These are phyloP conservation scores for Crataegus laevigata DNA, from an alignment of 306 rosid genomes.

Conservation along the genomic window DNA sequence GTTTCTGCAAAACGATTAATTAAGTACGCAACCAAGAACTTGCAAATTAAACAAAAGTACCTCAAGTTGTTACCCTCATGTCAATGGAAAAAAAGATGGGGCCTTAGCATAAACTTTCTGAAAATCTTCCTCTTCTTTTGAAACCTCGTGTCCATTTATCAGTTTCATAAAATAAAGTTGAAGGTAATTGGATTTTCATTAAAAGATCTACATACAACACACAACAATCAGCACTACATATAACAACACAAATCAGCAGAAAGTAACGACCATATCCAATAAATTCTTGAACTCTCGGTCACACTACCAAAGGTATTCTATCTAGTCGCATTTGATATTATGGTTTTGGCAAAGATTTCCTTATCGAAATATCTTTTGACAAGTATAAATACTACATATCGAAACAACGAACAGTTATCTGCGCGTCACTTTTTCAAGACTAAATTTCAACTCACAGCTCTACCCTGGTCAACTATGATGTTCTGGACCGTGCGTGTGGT, in stretches of 20 bases:
- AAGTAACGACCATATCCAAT: not conserved
- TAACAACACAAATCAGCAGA: conserved; percentile 2
- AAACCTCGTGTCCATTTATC: conserved; percentile 55
- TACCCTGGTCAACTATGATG: conserved; percentile 54
- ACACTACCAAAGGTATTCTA: conserved; percentile 96
- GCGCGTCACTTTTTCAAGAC: not conserved
- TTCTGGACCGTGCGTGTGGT: conserved; percentile 78
- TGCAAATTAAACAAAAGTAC: conserved; percentile 21
- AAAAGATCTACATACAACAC: conserved; percentile 2
- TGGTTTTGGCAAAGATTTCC: conserved; percentile 74
- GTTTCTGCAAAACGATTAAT: not conserved
- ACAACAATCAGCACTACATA: conserved; percentile 15
- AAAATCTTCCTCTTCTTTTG: conserved; percentile 82
- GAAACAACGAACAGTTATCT: not conserved
- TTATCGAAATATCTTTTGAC: conserved; percentile 21
- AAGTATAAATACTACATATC: not conserved
- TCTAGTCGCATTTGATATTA: conserved; percentile 92
- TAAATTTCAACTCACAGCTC: conserved; percentile 55
- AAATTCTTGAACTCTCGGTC: not conserved
- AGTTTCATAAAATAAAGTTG: conserved; percentile 48
- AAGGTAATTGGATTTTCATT: conserved; percentile 3
- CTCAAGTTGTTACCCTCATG: conserved; percentile 89
- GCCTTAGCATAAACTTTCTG: conserved; percentile 87
- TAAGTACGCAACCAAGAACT: not conserved
- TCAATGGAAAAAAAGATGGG: conserved; percentile 95